Base-by-base conservation (phyloP, 139 green algal species). In the Spirogloea muscicola region DNA sequence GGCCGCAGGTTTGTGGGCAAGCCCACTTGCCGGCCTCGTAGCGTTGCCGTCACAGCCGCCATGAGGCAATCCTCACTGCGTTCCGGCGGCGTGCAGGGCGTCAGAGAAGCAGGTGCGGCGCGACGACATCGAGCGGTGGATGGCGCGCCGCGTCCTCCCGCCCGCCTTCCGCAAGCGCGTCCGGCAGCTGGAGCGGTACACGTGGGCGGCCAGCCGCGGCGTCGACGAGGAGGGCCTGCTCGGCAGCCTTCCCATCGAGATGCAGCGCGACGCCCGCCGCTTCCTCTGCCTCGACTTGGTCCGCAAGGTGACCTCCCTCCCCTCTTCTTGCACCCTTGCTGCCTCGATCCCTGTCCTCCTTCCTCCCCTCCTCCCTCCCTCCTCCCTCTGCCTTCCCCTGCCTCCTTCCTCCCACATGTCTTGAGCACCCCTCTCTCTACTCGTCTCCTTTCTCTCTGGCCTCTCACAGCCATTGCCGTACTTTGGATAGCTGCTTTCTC, bases 1-100 rank as follows among this genome's bases (percentile, higher is more conserved):
- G 46, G 51, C 39, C 48, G 46, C 16, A 67, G 67, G 67, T 76
- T n/a, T n/a, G n/a, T n/a, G n/a, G n/a, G n/a, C n/a, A n/a, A n/a
- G n/a, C n/a, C n/a, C n/a, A n/a, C n/a, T n/a, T n/a, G n/a, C n/a
- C n/a, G n/a, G n/a, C n/a, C n/a, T n/a, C n/a, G n/a, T n/a, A n/a
- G n/a, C n/a, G n/a, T n/a, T n/a, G n/a, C n/a, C n/a, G n/a, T n/a
- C n/a, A n/a, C n/a, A n/a, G n/a, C n/a, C n/a, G n/a, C n/a, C n/a
- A n/a, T n/a, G n/a, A n/a, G n/a, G n/a, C n/a, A n/a, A n/a, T n/a
- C n/a, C n/a, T n/a, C n/a, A n/a, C n/a, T n/a, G n/a, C n/a, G n/a
- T n/a, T n/a, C n/a, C n/a, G n/a, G n/a, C n/a, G n/a, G n/a, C n/a
- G n/a, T n/a, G n/a, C 57, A 64, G 57, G 31, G 40, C 57, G 1